phyloP scores from a whole-genome alignment of 176 grass and related monocot species.

The Carex kokanica region DNA sequence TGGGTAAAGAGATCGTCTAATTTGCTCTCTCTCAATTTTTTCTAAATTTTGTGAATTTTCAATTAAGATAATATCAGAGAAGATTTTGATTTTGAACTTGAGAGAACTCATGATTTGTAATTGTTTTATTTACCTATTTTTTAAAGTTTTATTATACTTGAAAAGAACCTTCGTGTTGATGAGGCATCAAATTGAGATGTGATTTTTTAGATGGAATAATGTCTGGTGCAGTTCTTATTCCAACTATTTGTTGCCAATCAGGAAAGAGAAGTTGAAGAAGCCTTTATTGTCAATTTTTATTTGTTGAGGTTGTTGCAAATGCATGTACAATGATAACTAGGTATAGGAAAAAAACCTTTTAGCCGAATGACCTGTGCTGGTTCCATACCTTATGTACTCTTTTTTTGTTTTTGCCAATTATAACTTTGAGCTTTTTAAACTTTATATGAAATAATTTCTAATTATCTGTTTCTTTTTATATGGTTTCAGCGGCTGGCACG shows the following conservation, averaged over 20 bases:
- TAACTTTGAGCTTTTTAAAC: neutral
- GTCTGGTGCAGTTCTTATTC: constrained; percentile 2
- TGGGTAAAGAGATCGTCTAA: constrained; percentile 41
- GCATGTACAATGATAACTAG: neutral
- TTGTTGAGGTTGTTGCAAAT: neutral
- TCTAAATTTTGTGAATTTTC: no score
- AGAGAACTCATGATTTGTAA: neutral
- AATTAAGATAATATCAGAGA: neutral
- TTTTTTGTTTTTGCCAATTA: neutral
- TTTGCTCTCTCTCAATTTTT: neutral
- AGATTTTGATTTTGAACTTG: neutral
- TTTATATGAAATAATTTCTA: neutral
- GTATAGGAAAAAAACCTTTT: neutral
- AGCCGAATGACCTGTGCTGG: neutral
- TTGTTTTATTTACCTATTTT: constrained; percentile 6
- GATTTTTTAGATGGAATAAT: constrained; percentile 12
- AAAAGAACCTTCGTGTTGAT: neutral
- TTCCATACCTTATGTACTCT: neutral
- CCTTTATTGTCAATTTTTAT: neutral
- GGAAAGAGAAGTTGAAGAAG: neutral
- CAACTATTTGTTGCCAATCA: neutral
- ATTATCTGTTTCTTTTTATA: constrained; percentile 29
- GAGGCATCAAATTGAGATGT: neutral
- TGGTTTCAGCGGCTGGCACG: constrained; percentile 76
- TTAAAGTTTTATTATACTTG: constrained; percentile 1